A percentile compares a stretch with the other conserved stretches of the same genome.
These are phyloP conservation scores for Ensete ventricosum DNA, from an alignment of 176 grass and related monocot genomes.

Conservation along the genomic window DNA sequence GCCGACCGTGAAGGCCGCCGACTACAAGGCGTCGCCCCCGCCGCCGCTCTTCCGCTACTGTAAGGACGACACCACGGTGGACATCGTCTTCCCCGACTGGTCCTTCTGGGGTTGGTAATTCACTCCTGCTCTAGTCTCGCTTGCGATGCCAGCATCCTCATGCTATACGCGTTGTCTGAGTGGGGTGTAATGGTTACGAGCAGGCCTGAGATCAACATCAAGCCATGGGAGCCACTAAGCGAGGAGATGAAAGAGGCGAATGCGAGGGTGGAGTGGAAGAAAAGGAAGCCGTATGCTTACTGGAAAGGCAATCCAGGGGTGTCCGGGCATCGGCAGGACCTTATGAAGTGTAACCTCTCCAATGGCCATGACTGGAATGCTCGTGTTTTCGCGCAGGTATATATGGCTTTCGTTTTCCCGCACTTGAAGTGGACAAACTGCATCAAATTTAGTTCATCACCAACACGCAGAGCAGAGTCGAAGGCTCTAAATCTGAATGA, in stretches of 20 bases:
- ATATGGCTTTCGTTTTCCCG: neutral
- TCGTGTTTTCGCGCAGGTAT: conserved; percentile 32
- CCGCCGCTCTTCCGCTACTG: conserved; percentile 30
- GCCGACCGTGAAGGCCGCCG: conserved; percentile 23
- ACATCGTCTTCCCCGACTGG: conserved; percentile 79
- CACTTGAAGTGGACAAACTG: neutral
- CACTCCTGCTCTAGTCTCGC: neutral
- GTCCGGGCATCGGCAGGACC: conserved; percentile 12
- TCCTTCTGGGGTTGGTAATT: conserved; percentile 80
- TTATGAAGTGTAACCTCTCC: conserved; percentile 33
- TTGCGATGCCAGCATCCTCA: too few species aligned
- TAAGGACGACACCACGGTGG: conserved; percentile 32
- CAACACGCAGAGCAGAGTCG: neutral
- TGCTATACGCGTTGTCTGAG: too few species aligned
- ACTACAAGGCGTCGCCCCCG: conserved; percentile 3
- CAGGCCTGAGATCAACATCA: conserved; percentile 43
- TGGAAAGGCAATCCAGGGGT: conserved; percentile 37
- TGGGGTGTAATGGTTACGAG: neutral
- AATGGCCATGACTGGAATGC: conserved; percentile 49
- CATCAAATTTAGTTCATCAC: neutral
- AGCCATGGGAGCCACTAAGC: conserved; percentile 27
- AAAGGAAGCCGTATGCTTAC: conserved; percentile 40
- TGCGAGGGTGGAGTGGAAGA: conserved; percentile 28
- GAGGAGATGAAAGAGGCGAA: conserved; percentile 32
- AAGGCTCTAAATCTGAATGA: neutral